Conservation (phyloP, 805 yeast genomes). For the Ogataea siamensis region DNA sequence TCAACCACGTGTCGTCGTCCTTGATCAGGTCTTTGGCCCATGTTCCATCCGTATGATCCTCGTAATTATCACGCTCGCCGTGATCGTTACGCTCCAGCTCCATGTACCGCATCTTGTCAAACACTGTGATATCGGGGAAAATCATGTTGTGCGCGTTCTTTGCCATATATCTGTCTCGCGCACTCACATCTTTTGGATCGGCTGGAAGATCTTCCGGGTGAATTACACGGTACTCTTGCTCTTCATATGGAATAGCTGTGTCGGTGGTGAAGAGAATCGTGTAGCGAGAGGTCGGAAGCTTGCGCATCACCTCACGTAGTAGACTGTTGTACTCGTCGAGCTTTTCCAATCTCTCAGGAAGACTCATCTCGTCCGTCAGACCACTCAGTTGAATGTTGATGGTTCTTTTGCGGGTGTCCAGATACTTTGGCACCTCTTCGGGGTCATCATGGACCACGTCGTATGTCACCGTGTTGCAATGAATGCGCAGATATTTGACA, state of each 20-base stretch:
- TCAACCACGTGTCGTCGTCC: constrained; percentile 33
- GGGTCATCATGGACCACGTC: constrained; percentile 38
- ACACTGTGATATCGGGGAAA: constrained; percentile 54
- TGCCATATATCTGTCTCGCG: constrained; percentile 30
- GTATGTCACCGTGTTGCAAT: constrained; percentile 52
- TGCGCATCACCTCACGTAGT: constrained; percentile 56
- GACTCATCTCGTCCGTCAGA: constrained; percentile 43
- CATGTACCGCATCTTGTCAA: constrained; percentile 45
- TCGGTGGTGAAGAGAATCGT: constrained; percentile 58
- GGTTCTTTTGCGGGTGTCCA: constrained; percentile 62
- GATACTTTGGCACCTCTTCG: constrained; percentile 51
- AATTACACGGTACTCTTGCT: constrained; percentile 17
- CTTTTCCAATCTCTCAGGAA: constrained; percentile 34
- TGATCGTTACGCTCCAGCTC: constrained; percentile 58
- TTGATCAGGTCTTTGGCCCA: constrained; percentile 28
- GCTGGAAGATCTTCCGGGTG: constrained; percentile 32
- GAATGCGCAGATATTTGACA: constrained; percentile 40
- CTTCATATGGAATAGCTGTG: constrained; percentile 25
- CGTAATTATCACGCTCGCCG: constrained; percentile 32
- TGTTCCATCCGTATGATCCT: constrained; percentile 32
- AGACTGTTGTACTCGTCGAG: constrained; percentile 31
- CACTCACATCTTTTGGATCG: constrained; percentile 33
- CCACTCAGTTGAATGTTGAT: constrained; percentile 56
- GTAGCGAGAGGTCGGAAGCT: constrained; percentile 71
- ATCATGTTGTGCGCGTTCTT: constrained; percentile 36